Base-by-base conservation (phyloP, 2,329 filamentous ascomycete genomes). In the Colletotrichum magnum region DNA sequence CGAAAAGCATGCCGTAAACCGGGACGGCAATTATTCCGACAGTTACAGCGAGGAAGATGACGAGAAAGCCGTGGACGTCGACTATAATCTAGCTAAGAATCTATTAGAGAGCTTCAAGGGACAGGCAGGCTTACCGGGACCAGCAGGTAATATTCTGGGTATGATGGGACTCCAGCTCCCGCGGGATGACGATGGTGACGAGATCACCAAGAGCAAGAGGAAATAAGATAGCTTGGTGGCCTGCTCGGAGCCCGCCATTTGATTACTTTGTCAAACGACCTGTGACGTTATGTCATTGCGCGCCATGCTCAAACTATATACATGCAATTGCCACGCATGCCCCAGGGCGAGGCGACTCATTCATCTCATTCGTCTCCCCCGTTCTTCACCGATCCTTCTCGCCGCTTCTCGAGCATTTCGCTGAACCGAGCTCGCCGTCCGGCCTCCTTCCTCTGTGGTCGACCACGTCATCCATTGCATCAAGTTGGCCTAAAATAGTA, bases 91-190 rank as follows among this genome's bases (percentile, higher is more conserved):
- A 26, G 94, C 93, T 18, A 94, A 93, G 79, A 98, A 98, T 75
- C 84, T 99, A 63, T 84, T 99, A 1, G 94, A 98, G 79, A 95
- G 94, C 74, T 95, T 99, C 81, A 97, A 97, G 77, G 92, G 93
- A 16, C 95, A 98, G 79, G 94, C 86, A 18, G 96, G 96, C 13
- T 89, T 92, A 84, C 86, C 94, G 39, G 96, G 96, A 0, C 96
- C 96, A 1, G 93, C 93, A 2, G 91, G 95, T 1, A 98, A 98
- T 77, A 83, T 99, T 69, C 86, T 99, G 75, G 92, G 91, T 6
- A 88, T 97, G 82, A 92, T 98, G 91, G 94, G 94, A 0, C 84
- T 98, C 72, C 87, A 89, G 48, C 84, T 98, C 68, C 95, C 95
- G 0, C 87, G 93, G 69, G 94, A 97, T 75, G 94, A 95, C 69